Base-by-base conservation (phyloP, 2,329 filamentous ascomycete species). In the Pseudogymnoascus sp. region DNA sequence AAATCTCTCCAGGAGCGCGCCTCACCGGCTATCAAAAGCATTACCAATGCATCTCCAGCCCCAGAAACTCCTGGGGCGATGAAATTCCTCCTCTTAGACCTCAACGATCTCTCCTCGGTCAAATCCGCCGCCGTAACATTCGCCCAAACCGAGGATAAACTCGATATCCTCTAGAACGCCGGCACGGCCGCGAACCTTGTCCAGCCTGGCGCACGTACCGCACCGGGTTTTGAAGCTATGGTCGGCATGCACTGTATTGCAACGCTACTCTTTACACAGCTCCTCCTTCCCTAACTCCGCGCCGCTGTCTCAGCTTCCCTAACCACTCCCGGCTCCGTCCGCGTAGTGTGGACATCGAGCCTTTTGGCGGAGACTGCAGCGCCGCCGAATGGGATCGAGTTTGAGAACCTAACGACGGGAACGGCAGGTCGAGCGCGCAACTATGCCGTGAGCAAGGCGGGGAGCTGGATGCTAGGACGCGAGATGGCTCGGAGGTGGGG, bases 201-300 rank as follows among this genome's bases (percentile, higher is more conserved):
- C 10, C 21, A 33, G 25, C 33, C 56, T 14, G 56, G 56, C 16
- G 31, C 37, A 7, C 31, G 50, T 12, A 28, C 31, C 8, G 33
- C 35, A 4, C 63, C 68, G 62, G 65, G 63, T 10, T 38, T 65
- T 47, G 67, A 70, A 18, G 8, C 62, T 10, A 37, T 59, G 12
- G 37, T 68, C 1, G 65, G 64, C 6, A 63, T 61, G 0, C 67
- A 70, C 53, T 67, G 63, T 23, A 35, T 70, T 5, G 66, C 60
- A 3, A 33, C 63, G 1, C 53, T 66, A 3, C 64, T 70, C 1
- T 66, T 70, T 21, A 68, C 66, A 0, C 59, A 69, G 12, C 64
- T 69, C 12, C 74, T 84, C 14, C 77, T 78, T 21, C 70, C 75
- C 0, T 67, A 74, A 0, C 70, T 84, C 2, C n/a, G 18, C 10